A percentile compares a stretch with the other conserved stretches of the same genome.
phyloP scores from a whole-genome alignment of 352 stramenopile species.

The Phytopythium litorale region DNA sequence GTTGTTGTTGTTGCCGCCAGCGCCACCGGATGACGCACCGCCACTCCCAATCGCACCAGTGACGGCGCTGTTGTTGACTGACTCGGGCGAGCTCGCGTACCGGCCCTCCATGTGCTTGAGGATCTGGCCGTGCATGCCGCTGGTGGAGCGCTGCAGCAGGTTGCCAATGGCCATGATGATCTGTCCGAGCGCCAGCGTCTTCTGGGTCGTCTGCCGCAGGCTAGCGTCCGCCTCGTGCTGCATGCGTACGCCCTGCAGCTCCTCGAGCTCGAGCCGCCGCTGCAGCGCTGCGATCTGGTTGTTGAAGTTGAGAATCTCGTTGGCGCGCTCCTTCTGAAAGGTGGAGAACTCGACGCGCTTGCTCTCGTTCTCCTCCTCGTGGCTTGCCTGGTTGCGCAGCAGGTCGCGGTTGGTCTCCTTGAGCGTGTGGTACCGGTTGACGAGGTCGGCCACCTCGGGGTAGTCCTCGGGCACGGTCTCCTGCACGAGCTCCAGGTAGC shows the following conservation, averaged over 20 bases:
- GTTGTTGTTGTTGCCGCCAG: constrained; percentile 12
- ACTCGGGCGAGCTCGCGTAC: constrained; percentile 5
- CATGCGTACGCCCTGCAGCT: constrained; percentile 63
- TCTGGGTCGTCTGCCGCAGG: constrained; percentile 86
- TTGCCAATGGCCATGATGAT: constrained; percentile 89
- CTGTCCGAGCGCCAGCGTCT: constrained; percentile 88
- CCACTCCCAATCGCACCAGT: constrained; percentile 8
- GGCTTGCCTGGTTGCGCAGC: constrained; percentile 59
- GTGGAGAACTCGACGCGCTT: constrained; percentile 77
- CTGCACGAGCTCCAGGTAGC: constrained; percentile 88
- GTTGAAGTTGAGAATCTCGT: constrained; percentile 92
- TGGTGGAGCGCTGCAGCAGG: constrained; percentile 78
- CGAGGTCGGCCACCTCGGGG: constrained; percentile 88
- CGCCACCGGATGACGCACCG: constrained; percentile 1
- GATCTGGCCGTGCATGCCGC: constrained; percentile 82
- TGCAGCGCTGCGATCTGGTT: constrained; percentile 89
- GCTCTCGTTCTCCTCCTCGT: constrained; percentile 86
- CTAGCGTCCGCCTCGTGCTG: constrained; percentile 89
- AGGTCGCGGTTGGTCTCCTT: constrained; percentile 89
- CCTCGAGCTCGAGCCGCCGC: constrained; percentile 65
- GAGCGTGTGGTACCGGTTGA: constrained; percentile 91
- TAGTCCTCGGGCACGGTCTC: constrained; percentile 90
- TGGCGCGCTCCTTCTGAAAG: constrained; percentile 88
- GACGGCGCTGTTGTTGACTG: constrained; percentile 16
- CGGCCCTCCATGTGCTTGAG: constrained; percentile 83